A percentile compares a stretch with the other conserved stretches of the same genome.
Evolutionary conservation across 1,139 yeast species (phyloP).

Genomic region (Candida labiduridarum): DNA sequence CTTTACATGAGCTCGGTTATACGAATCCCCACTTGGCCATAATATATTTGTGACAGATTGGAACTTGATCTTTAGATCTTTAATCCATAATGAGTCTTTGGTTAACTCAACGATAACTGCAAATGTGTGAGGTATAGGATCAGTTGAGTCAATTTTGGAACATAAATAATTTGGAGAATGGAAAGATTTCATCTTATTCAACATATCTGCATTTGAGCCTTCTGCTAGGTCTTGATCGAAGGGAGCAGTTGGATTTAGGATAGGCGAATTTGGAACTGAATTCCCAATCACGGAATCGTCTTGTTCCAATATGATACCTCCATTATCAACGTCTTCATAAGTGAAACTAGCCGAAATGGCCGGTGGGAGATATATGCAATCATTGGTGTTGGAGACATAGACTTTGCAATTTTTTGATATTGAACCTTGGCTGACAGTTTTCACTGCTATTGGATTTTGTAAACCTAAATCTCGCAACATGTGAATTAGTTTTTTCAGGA

Average conservation of each 20-base stretch:
- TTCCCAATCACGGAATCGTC: neutral
- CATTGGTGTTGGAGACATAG: constrained; percentile 44
- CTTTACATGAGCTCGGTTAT: constrained; percentile 39
- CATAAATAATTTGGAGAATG: constrained; percentile 43
- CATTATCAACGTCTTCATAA: constrained; percentile 50
- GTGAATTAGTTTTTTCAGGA: constrained; percentile 36
- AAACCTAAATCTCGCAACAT: constrained; percentile 43
- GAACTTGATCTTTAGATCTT: constrained; percentile 35
- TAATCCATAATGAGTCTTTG: constrained; percentile 32
- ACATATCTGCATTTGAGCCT: constrained; percentile 1
- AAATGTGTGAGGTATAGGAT: constrained; percentile 50
- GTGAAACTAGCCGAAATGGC: constrained; percentile 46
- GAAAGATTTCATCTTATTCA: constrained; percentile 19
- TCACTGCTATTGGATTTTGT: constrained; percentile 43
- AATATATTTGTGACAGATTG: constrained; percentile 38
- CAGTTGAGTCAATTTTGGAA: constrained; percentile 42
- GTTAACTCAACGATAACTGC: constrained; percentile 45
- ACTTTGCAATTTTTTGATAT: constrained; percentile 32
- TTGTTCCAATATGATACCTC: constrained; percentile 23
- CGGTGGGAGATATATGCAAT: constrained; percentile 46
- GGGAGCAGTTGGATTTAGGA: neutral
- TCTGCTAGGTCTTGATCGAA: neutral
- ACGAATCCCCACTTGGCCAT: constrained; percentile 63
- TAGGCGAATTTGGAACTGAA: neutral
- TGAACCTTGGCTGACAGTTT: constrained; percentile 26